phyloP scores from a whole-genome alignment of 352 stramenopile species.

The Aphanomyces stellatus region DNA sequence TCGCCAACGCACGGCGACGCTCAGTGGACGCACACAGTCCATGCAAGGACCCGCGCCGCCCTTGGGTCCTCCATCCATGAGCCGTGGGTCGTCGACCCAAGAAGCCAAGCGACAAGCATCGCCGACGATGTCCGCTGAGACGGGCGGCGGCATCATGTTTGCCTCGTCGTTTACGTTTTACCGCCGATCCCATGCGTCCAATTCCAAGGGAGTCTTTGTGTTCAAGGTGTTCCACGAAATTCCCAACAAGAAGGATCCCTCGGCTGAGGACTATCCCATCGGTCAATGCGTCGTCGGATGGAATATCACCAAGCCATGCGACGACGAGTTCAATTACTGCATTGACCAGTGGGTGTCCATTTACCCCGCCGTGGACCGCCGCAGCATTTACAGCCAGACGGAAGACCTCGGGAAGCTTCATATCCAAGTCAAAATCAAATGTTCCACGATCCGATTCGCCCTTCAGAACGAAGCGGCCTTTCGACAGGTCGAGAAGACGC shows the following conservation, averaged over 20 bases:
- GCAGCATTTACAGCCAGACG: background rate
- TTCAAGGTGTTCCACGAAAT: conserved; percentile 15
- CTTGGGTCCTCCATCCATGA: conserved; percentile 28
- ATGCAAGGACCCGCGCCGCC: no score
- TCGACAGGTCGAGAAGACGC: background rate
- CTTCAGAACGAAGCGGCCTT: background rate
- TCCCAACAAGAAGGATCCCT: background rate
- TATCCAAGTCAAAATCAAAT: conserved; percentile 4
- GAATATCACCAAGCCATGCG: background rate
- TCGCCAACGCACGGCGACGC: background rate
- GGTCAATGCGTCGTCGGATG: conserved; percentile 4
- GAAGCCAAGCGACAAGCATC: background rate
- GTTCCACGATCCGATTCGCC: background rate
- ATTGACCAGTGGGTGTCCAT: conserved; percentile 15
- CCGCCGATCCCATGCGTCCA: background rate
- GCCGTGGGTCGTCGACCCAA: conserved; percentile 5
- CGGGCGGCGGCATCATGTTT: background rate
- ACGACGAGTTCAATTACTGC: background rate
- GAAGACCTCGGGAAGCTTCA: conserved; percentile 4
- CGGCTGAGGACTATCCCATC: background rate
- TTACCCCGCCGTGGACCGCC: conserved; percentile 6
- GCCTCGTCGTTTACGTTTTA: conserved; percentile 13
- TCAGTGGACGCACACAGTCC: conserved; percentile 33
- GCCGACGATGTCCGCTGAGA: background rate
- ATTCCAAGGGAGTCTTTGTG: conserved; percentile 1